These are phyloP conservation scores for Somion occarium DNA, from an alignment of 1,284 basidiomycete genomes.

Conservation along the genomic window DNA sequence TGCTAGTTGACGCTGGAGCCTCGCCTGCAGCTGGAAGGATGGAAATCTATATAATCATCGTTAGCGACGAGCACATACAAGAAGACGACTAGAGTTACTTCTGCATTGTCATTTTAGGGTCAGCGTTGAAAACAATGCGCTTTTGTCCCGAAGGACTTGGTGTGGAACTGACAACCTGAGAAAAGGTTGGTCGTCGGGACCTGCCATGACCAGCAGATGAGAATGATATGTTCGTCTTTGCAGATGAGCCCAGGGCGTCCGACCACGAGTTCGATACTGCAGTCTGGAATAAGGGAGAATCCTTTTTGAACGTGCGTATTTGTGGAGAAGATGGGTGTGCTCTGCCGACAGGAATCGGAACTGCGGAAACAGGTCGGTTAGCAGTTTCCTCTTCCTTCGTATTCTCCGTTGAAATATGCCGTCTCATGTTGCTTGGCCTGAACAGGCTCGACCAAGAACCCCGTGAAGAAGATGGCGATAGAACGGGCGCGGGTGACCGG, in stretches of 20 bases:
- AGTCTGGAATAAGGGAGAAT: conserved; percentile 21
- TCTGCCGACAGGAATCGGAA: conserved; percentile 3
- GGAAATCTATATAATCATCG: conserved; percentile 1
- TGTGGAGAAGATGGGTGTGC: conserved; percentile 3
- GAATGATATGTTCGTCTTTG: conserved; percentile 32
- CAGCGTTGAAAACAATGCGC: conserved; percentile 26
- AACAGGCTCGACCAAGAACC: conserved; percentile 77
- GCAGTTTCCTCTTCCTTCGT: conserved; percentile 13
- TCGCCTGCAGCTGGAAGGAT: conserved; percentile 13
- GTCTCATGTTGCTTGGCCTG: conserved; percentile 56
- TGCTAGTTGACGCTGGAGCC: conserved; percentile 37
- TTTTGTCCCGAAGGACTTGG: conserved; percentile 30
- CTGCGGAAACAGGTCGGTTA: background rate
- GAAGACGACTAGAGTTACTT: conserved; percentile 16
- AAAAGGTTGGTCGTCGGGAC: conserved; percentile 34
- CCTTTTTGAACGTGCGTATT: background rate
- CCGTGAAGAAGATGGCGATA: conserved; percentile 47
- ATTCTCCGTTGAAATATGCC: conserved; percentile 35
- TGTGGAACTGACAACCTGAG: conserved; percentile 28
- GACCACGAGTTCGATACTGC: conserved; percentile 53
- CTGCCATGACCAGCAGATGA: conserved; percentile 31
- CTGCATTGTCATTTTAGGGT: conserved; percentile 17
- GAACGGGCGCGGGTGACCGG: conserved; percentile 26
- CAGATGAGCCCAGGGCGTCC: conserved; percentile 29
- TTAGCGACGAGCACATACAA: background rate